These are phyloP conservation scores for Ceratocystis ficicola DNA, from an alignment of 2,329 filamentous ascomycete species.

Conservation along the genomic window DNA sequence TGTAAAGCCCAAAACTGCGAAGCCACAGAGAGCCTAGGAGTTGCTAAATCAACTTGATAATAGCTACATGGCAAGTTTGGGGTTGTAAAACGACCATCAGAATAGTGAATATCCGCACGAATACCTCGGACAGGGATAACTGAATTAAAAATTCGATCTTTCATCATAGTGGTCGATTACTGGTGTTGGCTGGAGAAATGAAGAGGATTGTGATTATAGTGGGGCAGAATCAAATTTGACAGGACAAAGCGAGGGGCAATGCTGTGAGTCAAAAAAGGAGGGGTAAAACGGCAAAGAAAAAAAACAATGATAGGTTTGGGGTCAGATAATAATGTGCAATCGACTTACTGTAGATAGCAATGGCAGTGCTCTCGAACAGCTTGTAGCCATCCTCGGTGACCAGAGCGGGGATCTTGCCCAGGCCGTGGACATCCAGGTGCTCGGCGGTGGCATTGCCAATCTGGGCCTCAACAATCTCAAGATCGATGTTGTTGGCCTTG, in stretches of 20 bases:
- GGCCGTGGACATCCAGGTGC: constrained; percentile 74
- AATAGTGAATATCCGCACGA: constrained; percentile 22
- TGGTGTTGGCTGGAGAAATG: constrained; percentile 10
- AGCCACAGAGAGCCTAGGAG: not conserved
- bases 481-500: constrained; percentile 91
- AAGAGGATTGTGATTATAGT: constrained; percentile 1
- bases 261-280: constrained; percentile 7
- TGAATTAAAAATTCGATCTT: constrained; percentile 22
- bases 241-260: not conserved
- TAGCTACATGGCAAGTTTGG: not conserved
- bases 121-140: constrained; percentile 24
- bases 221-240: constrained; percentile 5
- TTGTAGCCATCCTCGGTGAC: constrained; percentile 82
- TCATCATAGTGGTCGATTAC: constrained; percentile 17
- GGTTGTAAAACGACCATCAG: constrained; percentile 19
- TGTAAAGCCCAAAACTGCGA: not conserved
- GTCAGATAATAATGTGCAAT: constrained; percentile 17
- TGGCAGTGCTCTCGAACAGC: constrained; percentile 82
- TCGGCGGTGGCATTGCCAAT: constrained; percentile 55
- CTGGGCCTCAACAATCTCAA: constrained; percentile 69
- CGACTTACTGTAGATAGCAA: constrained; percentile 91
- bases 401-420: constrained; percentile 88
- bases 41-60: constrained; percentile 9
- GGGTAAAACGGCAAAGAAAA: constrained; percentile 7
- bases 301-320: constrained; percentile 26